Base-by-base conservation (phyloP, 305 asterid genomes). In the Solanum aculeatissimum region DNA sequence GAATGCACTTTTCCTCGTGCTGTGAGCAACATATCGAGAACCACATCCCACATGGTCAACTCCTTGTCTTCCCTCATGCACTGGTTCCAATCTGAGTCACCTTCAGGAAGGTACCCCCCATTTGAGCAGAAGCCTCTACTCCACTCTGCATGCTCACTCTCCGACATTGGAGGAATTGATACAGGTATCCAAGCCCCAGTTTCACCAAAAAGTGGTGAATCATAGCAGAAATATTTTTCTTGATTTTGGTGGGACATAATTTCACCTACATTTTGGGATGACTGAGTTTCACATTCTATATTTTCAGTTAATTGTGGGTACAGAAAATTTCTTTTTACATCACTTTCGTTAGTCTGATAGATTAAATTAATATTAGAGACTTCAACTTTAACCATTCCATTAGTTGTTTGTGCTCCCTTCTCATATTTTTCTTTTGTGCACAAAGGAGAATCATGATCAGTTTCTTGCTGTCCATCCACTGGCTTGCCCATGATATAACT, bases 41-140 rank as follows among this genome's bases (percentile, higher is more conserved):
- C 95, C 86, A 97, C 97, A 78, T 97, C 97, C 99, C 99, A 97
- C 99, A 97, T 97, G 80, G 98, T 97, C 89, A 97, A 83, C 90
- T 94, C 98, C 89, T 89, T 94, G 71, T 90, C 95, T 85, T 90
- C 93, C 49, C 90, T 93, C 63, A 87, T 80, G 89, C 87, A 90
- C 83, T 91, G 92, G 77, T 89, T 84, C 98, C 97, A 92, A 65
- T 93, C 95, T 86, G 88, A 72, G 82, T 92, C 95, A 55, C 87
- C 94, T 85, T 91, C 93, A 7, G 98, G 97, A 88, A 92, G 80
- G 83, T 89, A 93, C 23, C 97, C 97, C n/a, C 97, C 98, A 80
- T 90, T 92, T 29, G 97, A 89, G 92, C 93, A 90, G 80, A 91
- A 87, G 51, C 98, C 98, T 72, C 87, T 87, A 53, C 92, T 87